Conservation (phyloP, 1,284 basidiomycete species). For the Cutaneotrichosporon sp. region DNA sequence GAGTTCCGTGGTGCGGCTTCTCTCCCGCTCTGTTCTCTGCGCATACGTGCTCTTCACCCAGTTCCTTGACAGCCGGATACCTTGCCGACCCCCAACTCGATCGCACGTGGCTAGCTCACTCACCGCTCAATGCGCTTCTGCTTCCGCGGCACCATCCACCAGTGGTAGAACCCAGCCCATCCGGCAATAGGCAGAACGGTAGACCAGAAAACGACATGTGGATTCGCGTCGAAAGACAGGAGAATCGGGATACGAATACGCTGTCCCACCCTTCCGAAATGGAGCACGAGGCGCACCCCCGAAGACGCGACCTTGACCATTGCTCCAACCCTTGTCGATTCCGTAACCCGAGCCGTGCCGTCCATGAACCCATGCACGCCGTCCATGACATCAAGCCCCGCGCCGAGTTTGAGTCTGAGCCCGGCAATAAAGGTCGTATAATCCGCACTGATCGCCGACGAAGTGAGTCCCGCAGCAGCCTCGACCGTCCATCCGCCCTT, state of each 20-base stretch:
- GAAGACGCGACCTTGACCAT: conserved; percentile 35
- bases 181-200: conserved; percentile 60
- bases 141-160: conserved; percentile 61
- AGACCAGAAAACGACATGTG: conserved; percentile 56
- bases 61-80: too few relatives aligned
- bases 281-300: conserved; percentile 32
- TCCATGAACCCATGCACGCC: conserved; percentile 42
- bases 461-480: conserved; percentile 39
- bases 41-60: too few relatives aligned
- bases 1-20: too few relatives aligned
- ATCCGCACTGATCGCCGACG: conserved; percentile 47
- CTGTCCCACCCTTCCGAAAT: conserved; percentile 57
- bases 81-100: neutral
- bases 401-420: conserved; percentile 54
- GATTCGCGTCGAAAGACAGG: conserved; percentile 58
- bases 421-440: conserved; percentile 54
- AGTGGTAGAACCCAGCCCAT: conserved; percentile 60
- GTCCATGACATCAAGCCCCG: conserved; percentile 32
- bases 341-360: conserved; percentile 45
- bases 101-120: conserved; percentile 32
- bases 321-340: conserved; percentile 38
- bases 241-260: conserved; percentile 60
- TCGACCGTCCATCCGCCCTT: conserved; percentile 50
- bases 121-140: conserved; percentile 57
- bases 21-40: too few relatives aligned